phyloP scores from a whole-genome alignment of 148 eudicot genomes.

The Pharnaceum exiguum region DNA sequence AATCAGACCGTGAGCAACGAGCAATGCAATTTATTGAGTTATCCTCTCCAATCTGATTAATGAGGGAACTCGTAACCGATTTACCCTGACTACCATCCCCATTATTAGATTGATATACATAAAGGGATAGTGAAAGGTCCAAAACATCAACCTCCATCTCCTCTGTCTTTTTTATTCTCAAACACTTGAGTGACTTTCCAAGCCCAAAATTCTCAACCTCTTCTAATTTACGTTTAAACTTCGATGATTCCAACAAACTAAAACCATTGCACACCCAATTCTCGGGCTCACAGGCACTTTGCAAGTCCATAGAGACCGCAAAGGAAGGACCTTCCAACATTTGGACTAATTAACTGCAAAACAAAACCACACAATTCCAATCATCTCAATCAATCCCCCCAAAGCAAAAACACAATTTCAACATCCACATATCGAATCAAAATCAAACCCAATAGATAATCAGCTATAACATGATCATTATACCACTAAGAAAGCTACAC shows the following conservation, averaged over 20 bases:
- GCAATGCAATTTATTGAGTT: slow-evolving; percentile 48
- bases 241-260: slow-evolving; percentile 7
- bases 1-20: slow-evolving; percentile 67
- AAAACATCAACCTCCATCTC: slow-evolving; percentile 9
- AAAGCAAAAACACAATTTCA: background rate
- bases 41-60: slow-evolving; percentile 47
- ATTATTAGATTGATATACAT: slow-evolving; percentile 25
- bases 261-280: slow-evolving; percentile 31
- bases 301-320: slow-evolving; percentile 29
- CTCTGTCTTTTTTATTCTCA: slow-evolving; percentile 16
- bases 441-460: background rate
- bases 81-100: slow-evolving; percentile 14
- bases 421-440: background rate
- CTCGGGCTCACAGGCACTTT: slow-evolving; percentile 41
- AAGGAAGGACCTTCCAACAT: slow-evolving; percentile 54
- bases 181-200: slow-evolving; percentile 27
- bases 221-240: slow-evolving; percentile 19
- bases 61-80: slow-evolving; percentile 39
- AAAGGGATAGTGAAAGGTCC: slow-evolving; percentile 10
- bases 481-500: background rate
- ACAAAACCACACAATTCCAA: background rate
- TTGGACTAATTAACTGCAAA: background rate
- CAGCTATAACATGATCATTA: background rate
- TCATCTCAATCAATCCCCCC: slow-evolving; percentile 2
- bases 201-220: slow-evolving; percentile 18